Evolutionary conservation across 768 basidiomycete species (phyloP).

Genomic region (Neoboletus brunneissimus): DNA sequence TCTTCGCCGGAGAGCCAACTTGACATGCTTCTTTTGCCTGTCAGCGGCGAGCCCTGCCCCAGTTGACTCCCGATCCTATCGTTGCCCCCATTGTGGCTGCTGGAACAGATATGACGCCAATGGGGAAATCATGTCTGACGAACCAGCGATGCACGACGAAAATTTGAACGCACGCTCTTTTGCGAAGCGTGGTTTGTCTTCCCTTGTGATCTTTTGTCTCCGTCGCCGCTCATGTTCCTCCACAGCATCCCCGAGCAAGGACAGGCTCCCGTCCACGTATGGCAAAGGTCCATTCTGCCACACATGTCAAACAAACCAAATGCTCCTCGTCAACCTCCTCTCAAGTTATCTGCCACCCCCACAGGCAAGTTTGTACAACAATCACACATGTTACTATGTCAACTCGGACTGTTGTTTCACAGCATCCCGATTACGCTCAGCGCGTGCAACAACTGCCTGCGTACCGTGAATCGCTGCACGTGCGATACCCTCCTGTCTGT

Average conservation of each 20-base stretch:
- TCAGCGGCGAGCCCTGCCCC: slow-evolving; percentile 41
- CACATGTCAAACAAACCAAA: slow-evolving; percentile 90
- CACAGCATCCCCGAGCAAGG: slow-evolving; percentile 65
- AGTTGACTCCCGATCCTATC: slow-evolving; percentile 53
- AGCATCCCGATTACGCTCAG: slow-evolving; percentile 72
- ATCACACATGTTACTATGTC: neutral
- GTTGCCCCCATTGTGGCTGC: slow-evolving; percentile 65
- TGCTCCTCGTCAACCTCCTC: slow-evolving; percentile 78
- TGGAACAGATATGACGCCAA: slow-evolving; percentile 70
- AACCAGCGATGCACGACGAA: slow-evolving; percentile 87
- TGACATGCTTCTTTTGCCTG: slow-evolving; percentile 74
- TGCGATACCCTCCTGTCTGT: slow-evolving; percentile 88
- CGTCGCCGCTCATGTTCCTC: neutral
- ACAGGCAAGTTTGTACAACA: slow-evolving; percentile 46
- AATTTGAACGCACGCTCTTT: slow-evolving; percentile 67
- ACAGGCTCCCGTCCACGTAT: slow-evolving; percentile 63
- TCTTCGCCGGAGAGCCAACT: slow-evolving; percentile 50
- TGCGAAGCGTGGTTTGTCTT: slow-evolving; percentile 60
- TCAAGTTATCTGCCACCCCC: slow-evolving; percentile 84
- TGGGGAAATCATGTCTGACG: slow-evolving; percentile 80
- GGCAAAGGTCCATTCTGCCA: slow-evolving; percentile 71
- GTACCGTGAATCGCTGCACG: slow-evolving; percentile 72
- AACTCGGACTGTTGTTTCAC: slow-evolving; percentile 3
- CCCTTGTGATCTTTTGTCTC: neutral
- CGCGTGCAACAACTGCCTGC: slow-evolving; percentile 63